Evolutionary conservation across 148 eudicot species (phyloP), one percentile per base, ranked within the genome.

Genomic region (Rhododendron ovatum): DNA sequence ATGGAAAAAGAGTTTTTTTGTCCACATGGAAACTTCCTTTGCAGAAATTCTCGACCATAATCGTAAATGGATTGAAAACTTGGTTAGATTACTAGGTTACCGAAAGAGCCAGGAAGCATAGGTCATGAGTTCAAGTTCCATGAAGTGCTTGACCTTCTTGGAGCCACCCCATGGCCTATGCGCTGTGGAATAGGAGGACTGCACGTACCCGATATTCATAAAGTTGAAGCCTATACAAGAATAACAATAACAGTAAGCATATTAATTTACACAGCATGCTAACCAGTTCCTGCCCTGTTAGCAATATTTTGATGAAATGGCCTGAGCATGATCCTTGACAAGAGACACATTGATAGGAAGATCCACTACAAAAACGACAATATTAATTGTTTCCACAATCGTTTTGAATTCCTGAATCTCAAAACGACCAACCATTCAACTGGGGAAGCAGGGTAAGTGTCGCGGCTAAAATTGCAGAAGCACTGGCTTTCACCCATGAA

Each of bases 361-460:
- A 55, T 55, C 61, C 61, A 15, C 8, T 1, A 17, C 14, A 55
- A 55, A 12, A 51, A 12, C 4, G 2, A 51, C 63, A 20, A 57
- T 20, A 5, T 33, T 77, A 78, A 78, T 43, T 78, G 26, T 45
- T 78, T 78, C 81, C 30, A 11, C 7, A 20, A 78, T 78, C 30
- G 9, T 43, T 67, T 5, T 30, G 18, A 17, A 48, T 82, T 88
- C 37, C 90, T 89, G 93, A 84, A 71, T 87, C 91, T 28, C 84
- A 85, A 78, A 82, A 87, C 28, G 83, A 84, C 7, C 71, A 84
- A 50, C 9, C 17, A 7, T 87, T 89, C 53, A 88, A 78, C 82
- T 91, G 93, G 93, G 90, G 86, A 85, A 91, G 88, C 88, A 82
- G 93, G 53, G 48, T 91, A 35, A 78, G 9, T n/a, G 26, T 87